Base-by-base conservation (phyloP, 148 eudicot species). In the Limonium bicolor region DNA sequence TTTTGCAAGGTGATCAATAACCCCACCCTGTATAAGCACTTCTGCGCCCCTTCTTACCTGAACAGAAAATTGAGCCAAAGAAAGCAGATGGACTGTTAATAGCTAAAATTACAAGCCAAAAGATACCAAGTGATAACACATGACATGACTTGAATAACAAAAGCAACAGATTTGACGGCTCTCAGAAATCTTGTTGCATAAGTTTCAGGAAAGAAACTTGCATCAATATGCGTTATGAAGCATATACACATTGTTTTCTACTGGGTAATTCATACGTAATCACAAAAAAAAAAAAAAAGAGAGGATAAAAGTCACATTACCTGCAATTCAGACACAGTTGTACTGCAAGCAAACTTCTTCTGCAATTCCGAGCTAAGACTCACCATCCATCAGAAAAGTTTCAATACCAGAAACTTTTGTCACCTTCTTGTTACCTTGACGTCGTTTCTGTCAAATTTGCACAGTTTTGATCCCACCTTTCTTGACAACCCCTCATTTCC, bases 341-440 rank as follows among this genome's bases (percentile, higher is more conserved):
- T 90, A 54, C 97, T 90, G 73, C 97, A 84, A 28, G 97, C 97
- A 65, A 84, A 84, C 65, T 80, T 90, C 65, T 90, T 90, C 68
- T 90, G 97, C 60, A 90, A 61, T 61, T 77, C 95, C 36, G 95
- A 77, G 15, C 70, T 83, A 70, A 17, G 85, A 60, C 28, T 84
- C 95, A 17, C 84, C 82, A 73, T 84, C 82, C 32, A 90, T 60
- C 67, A 90, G 53, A 60, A 90, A 90, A 21, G 78, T 66, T 64
- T 90, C 97, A 57, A 90, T 23, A 43, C 97, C 93, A 5, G 97
- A 77, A 55, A 90, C 70, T 71, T 77, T 90, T 0, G 97, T 90
- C 42, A 90, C 80, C 50, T 90, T 90, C 69, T 90, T 90, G 72
- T 84, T 90, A 31, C 97, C 97, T 61, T 80, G 87, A 50, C 97